Evolutionary conservation across 1,139 yeast species (phyloP).

Genomic region (Hansenula anomala): DNA sequence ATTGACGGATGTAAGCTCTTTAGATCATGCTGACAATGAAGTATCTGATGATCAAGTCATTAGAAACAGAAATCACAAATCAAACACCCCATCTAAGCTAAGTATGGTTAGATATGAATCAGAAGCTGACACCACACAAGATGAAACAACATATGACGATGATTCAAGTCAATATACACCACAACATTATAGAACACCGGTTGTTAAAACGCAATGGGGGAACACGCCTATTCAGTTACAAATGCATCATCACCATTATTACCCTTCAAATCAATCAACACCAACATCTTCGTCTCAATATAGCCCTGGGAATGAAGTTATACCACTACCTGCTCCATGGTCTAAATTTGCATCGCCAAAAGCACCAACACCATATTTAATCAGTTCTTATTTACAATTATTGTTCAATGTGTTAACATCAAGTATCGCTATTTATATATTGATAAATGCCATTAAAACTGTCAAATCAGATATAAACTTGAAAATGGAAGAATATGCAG

Average conservation of each 20-base stretch:
- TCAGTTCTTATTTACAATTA: slow-evolving; percentile 57
- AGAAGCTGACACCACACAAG: background rate
- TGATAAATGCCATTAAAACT: slow-evolving; percentile 39
- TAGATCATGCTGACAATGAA: slow-evolving; percentile 1
- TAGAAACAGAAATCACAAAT: background rate
- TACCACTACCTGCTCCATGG: slow-evolving; percentile 44
- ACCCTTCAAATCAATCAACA: slow-evolving; percentile 15
- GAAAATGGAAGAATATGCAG: slow-evolving; percentile 34
- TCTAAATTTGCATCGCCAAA: slow-evolving; percentile 19
- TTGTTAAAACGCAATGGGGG: slow-evolving; percentile 11
- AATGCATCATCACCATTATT: slow-evolving; percentile 44
- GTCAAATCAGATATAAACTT: slow-evolving; percentile 48
- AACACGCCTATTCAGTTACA: slow-evolving; percentile 26
- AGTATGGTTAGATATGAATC: background rate
- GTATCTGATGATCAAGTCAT: background rate
- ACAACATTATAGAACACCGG: slow-evolving; percentile 6
- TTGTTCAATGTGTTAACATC: slow-evolving; percentile 42
- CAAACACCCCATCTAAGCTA: background rate
- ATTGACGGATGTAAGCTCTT: slow-evolving; percentile 4
- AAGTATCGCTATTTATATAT: slow-evolving; percentile 36
- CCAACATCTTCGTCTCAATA: background rate
- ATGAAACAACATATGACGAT: slow-evolving; percentile 1
- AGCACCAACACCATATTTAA: slow-evolving; percentile 39
- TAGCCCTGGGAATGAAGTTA: too few relatives aligned
- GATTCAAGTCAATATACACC: slow-evolving; percentile 1